Conservation (phyloP, 2,329 filamentous ascomycete species). For the Neonectria ditissima region DNA sequence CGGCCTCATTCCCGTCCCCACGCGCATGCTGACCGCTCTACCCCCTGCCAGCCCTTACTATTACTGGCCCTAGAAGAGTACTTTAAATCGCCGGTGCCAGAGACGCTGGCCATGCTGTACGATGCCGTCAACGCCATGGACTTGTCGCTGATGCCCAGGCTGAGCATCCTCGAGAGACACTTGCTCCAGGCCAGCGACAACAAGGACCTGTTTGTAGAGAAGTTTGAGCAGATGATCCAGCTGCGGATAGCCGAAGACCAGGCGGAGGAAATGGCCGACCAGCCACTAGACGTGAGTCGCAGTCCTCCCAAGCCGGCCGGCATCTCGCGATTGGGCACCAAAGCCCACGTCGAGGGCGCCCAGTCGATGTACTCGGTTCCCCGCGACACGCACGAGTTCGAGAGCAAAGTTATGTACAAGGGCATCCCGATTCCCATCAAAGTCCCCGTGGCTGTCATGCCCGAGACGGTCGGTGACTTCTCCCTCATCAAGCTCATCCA, state of each 20-base stretch:
- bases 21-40: conserved; percentile 30
- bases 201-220: conserved; percentile 96
- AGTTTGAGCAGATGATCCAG: conserved; percentile 94
- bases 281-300: conserved; percentile 55
- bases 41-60: conserved; percentile 75
- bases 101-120: conserved; percentile 90
- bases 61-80: conserved; percentile 95
- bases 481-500: conserved; percentile 97
- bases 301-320: conserved; percentile 61
- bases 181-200: conserved; percentile 91
- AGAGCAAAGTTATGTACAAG: conserved; percentile 95
- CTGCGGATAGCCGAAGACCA: conserved; percentile 79
- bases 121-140: conserved; percentile 97
- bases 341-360: conserved; percentile 70
- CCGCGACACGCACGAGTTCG: conserved; percentile 96
- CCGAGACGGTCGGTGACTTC: conserved; percentile 97
- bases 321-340: conserved; percentile 71
- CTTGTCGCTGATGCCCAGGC: conserved; percentile 87
- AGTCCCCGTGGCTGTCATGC: conserved; percentile 91
- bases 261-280: conserved; percentile 56
- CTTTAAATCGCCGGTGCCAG: conserved; percentile 89
- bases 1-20: background rate
- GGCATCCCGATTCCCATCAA: conserved; percentile 97
- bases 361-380: conserved; percentile 79
- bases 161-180: conserved; percentile 85